A percentile compares a stretch with the other conserved stretches of the same genome.
Conservation (phyloP, 2,329 filamentous ascomycete genomes). For the Periconia sp. region DNA sequence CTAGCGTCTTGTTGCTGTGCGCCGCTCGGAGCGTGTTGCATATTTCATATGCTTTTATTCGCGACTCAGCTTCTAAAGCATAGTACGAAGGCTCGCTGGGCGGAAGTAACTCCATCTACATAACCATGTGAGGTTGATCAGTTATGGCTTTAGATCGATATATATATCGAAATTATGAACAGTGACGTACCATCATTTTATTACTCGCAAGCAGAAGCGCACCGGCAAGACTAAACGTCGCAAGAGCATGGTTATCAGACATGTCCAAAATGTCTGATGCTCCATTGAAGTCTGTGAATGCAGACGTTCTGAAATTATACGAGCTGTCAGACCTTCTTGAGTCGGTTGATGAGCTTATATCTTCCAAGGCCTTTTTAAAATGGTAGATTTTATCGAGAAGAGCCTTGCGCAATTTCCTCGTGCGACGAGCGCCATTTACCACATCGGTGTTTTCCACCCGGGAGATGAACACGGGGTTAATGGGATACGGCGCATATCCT, state of each 20-base stretch:
- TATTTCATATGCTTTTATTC: conserved; percentile 28
- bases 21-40: conserved; percentile 31
- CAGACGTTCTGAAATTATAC: conserved; percentile 20
- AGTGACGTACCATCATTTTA: conserved; percentile 17
- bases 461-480: not conserved
- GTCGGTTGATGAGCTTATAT: conserved; percentile 20
- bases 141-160: not conserved
- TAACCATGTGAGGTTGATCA: not conserved
- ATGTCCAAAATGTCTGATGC: conserved; percentile 29
- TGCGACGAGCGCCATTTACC: not conserved
- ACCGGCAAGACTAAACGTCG: conserved; percentile 36
- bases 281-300: not conserved
- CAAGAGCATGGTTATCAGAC: conserved; percentile 31
- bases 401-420: not conserved
- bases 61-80: conserved; percentile 29
- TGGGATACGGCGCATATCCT: not conserved
- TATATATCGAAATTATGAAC: too few species aligned
- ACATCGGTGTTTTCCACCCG: not conserved
- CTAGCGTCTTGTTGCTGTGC: conserved; percentile 23
- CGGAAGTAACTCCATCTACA: conserved; percentile 27
- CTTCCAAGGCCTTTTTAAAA: conserved; percentile 25
- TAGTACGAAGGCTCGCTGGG: conserved; percentile 20
- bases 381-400: conserved; percentile 26
- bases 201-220: conserved; percentile 34
- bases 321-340: conserved; percentile 24